Evolutionary conservation across 2,329 filamentous ascomycete species (phyloP), one percentile per base, ranked within the genome.

Genomic region (Dactylellina cionopaga): DNA sequence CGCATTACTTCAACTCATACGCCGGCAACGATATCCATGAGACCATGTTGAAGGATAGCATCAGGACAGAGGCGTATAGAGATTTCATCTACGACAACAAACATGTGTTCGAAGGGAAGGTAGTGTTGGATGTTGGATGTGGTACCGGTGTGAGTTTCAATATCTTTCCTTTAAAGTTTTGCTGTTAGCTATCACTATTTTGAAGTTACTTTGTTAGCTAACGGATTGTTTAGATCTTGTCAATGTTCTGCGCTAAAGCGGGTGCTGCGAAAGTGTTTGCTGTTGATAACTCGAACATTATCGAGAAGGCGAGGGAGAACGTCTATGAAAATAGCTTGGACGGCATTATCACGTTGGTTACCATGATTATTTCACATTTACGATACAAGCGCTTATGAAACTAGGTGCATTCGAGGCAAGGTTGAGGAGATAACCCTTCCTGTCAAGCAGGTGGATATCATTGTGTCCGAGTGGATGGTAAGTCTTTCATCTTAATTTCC

Each of bases 61-160:
- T 96, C 39, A 90, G 93, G 55, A 98, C 93, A 9, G 91, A 96
- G 77, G 90, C 92, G 2, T 98, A 98, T 81, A 88, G 93, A 46
- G 92, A 98, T 81, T 96, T 97, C 79, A 92, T 97, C 78, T 96
- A 97, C 82, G 87, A 89, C 76, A 92, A 97, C 82, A 95, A 96
- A 80, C 84, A 92, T 75, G 82, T 96, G 2, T 96, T 97, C 81
- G 87, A 88, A 29, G 91, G 88, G 77, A 96, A 96, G 82, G 87
- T 74, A 7, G 91, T 97, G 10, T 86, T 98, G 5, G 93, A 98
- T 78, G 92, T 97, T 75, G 93, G 93, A 52, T 97, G 93, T 78
- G 91, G 89, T 49, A 90, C 88, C 24, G 86, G 85, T 76, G 77
- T 84, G 79, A 79, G 81, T 77, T 64, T 71, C 51, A 9, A 6